Evolutionary conservation across 1,284 basidiomycete genomes (phyloP).

Genomic region (Cryptococcus amylolentus): DNA sequence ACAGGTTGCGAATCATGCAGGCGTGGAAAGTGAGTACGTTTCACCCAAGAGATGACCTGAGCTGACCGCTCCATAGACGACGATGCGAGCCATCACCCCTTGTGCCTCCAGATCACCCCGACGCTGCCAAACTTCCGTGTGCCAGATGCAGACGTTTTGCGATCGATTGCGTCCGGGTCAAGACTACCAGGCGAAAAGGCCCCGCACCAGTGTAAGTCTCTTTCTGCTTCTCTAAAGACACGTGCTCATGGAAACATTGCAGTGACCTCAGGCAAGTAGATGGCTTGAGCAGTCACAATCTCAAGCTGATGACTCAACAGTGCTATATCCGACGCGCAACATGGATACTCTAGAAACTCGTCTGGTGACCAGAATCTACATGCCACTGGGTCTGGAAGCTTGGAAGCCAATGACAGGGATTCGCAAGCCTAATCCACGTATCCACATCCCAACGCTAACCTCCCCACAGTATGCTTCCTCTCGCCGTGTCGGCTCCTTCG

Average conservation of each 20-base stretch:
- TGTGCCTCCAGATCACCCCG: constrained; percentile 39
- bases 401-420: background rate
- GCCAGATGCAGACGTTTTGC: constrained; percentile 42
- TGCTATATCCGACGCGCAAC: constrained; percentile 33
- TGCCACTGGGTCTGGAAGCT: background rate
- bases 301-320: constrained; percentile 14
- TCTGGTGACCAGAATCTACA: background rate
- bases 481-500: constrained; percentile 10
- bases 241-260: background rate
- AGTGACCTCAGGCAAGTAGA: constrained; percentile 20
- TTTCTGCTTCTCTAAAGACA: background rate
- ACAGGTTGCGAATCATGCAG: constrained; percentile 22
- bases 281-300: background rate
- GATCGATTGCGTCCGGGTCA: constrained; percentile 38
- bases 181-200: constrained; percentile 34
- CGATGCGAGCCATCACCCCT: constrained; percentile 44
- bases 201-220: constrained; percentile 38
- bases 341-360: constrained; percentile 15
- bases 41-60: background rate
- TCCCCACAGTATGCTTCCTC: too few relatives aligned
- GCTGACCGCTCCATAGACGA: constrained; percentile 19
- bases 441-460: too few relatives aligned
- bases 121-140: constrained; percentile 41
- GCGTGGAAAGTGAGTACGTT: constrained; percentile 19
- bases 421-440: background rate